Evolutionary conservation across 2,329 filamentous ascomycete genomes (phyloP).

Genomic region (Nemania sp.): DNA sequence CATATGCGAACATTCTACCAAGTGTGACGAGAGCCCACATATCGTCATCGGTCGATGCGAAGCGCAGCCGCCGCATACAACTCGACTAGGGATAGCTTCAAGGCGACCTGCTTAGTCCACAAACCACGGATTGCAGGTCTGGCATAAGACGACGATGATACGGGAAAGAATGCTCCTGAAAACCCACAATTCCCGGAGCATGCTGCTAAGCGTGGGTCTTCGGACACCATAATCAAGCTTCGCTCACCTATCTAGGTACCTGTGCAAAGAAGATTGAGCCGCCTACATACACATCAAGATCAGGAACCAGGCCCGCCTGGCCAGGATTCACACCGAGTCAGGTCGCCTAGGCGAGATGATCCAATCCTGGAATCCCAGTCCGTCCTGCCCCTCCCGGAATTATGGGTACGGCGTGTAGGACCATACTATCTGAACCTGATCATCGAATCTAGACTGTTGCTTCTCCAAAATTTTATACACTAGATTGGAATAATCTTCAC

Average conservation of each 20-base stretch:
- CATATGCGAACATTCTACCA: background rate
- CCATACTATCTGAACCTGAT: background rate
- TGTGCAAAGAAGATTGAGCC: background rate
- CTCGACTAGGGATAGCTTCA: background rate
- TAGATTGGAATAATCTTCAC: background rate
- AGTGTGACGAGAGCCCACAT: background rate
- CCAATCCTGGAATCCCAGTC: background rate
- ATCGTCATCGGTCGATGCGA: background rate
- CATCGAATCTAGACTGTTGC: background rate
- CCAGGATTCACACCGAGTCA: background rate
- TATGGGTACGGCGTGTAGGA: background rate
- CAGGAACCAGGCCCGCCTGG: constrained; percentile 3
- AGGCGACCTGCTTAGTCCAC: background rate
- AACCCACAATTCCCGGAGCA: too few relatives aligned
- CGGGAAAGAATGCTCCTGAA: too few relatives aligned
- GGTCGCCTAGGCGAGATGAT: background rate
- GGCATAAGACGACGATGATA: background rate
- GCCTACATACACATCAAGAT: background rate
- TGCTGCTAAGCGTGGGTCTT: background rate
- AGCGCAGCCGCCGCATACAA: background rate
- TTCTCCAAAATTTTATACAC: background rate
- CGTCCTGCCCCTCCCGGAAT: background rate
- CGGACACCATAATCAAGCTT: background rate
- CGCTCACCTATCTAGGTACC: background rate
- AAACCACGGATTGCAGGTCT: background rate